A percentile compares a stretch with the other conserved stretches of the same genome.
Conservation (phyloP, 1,284 basidiomycete genomes). For the Cutaneotrichosporon cutaneum region DNA sequence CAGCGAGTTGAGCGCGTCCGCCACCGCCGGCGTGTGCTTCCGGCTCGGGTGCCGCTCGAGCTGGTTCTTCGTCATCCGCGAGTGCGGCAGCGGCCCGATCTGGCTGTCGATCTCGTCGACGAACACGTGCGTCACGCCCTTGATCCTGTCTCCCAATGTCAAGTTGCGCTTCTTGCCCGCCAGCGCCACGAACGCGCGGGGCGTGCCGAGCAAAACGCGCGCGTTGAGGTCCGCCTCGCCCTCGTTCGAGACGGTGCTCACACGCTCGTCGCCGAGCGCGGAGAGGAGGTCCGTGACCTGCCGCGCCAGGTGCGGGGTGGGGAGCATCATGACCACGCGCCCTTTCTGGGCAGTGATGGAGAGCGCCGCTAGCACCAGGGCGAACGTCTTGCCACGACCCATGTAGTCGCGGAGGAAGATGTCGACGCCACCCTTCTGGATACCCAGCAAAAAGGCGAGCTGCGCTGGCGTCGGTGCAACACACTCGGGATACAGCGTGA, state of each 20-base stretch:
- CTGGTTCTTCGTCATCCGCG: slow-evolving; percentile 10
- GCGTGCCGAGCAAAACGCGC: slow-evolving; percentile 28
- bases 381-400: slow-evolving; percentile 38
- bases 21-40: slow-evolving; percentile 32
- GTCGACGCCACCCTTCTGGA: slow-evolving; percentile 29
- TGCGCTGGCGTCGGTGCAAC: slow-evolving; percentile 36
- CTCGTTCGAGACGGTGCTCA: neutral
- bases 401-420: slow-evolving; percentile 39
- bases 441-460: slow-evolving; percentile 31
- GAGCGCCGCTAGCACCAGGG: slow-evolving; percentile 30
- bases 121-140: slow-evolving; percentile 27
- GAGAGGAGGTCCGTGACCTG: slow-evolving; percentile 26
- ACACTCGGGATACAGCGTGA: slow-evolving; percentile 27
- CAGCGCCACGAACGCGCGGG: slow-evolving; percentile 12
- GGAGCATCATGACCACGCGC: slow-evolving; percentile 31
- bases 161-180: slow-evolving; percentile 2
- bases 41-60: slow-evolving; percentile 27
- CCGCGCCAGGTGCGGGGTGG: slow-evolving; percentile 34
- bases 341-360: slow-evolving; percentile 12
- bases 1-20: slow-evolving; percentile 24
- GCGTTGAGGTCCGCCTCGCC: slow-evolving; percentile 6
- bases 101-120: slow-evolving; percentile 42
- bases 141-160: neutral
- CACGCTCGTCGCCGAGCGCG: neutral
- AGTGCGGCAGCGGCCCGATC: slow-evolving; percentile 30